These are phyloP conservation scores for Didymella segeticola DNA, from an alignment of 2,329 filamentous ascomycete species.

Conservation along the genomic window DNA sequence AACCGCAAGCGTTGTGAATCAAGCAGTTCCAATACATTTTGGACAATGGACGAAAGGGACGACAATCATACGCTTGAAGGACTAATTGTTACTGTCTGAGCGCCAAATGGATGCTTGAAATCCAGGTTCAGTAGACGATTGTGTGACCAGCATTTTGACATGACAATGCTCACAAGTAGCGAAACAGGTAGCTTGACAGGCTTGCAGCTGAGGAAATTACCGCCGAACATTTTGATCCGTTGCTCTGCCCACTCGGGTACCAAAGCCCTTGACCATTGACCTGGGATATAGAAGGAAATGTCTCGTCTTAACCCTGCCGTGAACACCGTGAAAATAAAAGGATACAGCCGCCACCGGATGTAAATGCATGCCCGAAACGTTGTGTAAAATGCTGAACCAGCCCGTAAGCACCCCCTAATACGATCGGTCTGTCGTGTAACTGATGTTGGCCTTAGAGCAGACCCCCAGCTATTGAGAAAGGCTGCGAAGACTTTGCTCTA, in stretches of 20 bases:
- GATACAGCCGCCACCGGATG: slow-evolving; percentile 49
- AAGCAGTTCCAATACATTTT: background rate
- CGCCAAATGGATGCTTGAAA: slow-evolving; percentile 17
- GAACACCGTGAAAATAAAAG: slow-evolving; percentile 43
- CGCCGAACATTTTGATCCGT: slow-evolving; percentile 10
- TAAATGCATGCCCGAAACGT: slow-evolving; percentile 47
- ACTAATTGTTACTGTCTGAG: slow-evolving; percentile 20
- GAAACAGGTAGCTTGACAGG: slow-evolving; percentile 12
- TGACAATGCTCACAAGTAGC: slow-evolving; percentile 5
- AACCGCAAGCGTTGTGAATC: slow-evolving; percentile 1
- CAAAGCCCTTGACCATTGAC: slow-evolving; percentile 1
- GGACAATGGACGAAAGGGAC: background rate
- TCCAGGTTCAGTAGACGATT: slow-evolving; percentile 9
- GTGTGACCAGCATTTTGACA: slow-evolving; percentile 10
- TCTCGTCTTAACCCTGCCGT: slow-evolving; percentile 27
- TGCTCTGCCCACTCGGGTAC: slow-evolving; percentile 1
- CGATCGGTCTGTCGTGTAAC: background rate
- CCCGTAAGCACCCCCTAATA: slow-evolving; percentile 7
- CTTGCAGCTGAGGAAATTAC: slow-evolving; percentile 11
- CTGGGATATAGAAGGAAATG: slow-evolving; percentile 18
- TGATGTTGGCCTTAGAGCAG: background rate
- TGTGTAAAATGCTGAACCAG: slow-evolving; percentile 37
- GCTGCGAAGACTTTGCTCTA: background rate
- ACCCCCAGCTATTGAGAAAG: background rate
- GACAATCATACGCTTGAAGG: background rate